Evolutionary conservation across 1,139 yeast genomes (phyloP), one percentile per base, ranked within the genome.

Genomic region (Casaregolazyma lundiana): DNA sequence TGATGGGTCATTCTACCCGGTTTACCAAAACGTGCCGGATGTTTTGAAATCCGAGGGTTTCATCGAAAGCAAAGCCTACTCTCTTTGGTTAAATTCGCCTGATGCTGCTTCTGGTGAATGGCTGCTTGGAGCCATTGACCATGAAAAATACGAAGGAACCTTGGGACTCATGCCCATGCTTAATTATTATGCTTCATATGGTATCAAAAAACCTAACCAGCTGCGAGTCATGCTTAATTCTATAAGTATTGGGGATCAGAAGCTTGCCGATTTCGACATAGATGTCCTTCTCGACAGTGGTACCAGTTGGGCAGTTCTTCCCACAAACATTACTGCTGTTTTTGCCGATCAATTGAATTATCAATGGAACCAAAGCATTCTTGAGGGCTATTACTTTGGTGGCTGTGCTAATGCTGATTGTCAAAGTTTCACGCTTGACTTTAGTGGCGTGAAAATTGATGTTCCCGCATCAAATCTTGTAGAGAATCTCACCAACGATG

Each of bases 61-160:
- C 38, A 80, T 79, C 51, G 61, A 67, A 22, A 66, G 70, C 42
- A 65, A 62, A 26, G 72, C 78, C 9, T 81, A 77, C 60, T 80
- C 86, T 5, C 63, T 81, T 43, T 79, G 74, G 64, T 71, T 80
- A 53, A 70, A 72, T 47, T 64, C 69, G 20, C 53, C 61, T 8
- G 66, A 65, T 18, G 60, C 76, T 6, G 55, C 59, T 34, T 50
- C 61, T 1, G 84, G 84, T 2, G 56, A 69, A 11, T 61, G 80
- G 40, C 66, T 80, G 43, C 80, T 80, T 60, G 85, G 85, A 5
- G 84, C 79, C 38, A 68, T 78, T 43, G 85, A 80, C 60, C 71
- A 71, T 47, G 75, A 75, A 22, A 79, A 78, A 60, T 77, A 70
- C 57, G 49, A 61, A 1, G 85, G 84, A 0, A 63, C 65, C 36